These are phyloP conservation scores for Alliaria petiolata DNA, from an alignment of 345 rosid species.

Conservation along the genomic window DNA sequence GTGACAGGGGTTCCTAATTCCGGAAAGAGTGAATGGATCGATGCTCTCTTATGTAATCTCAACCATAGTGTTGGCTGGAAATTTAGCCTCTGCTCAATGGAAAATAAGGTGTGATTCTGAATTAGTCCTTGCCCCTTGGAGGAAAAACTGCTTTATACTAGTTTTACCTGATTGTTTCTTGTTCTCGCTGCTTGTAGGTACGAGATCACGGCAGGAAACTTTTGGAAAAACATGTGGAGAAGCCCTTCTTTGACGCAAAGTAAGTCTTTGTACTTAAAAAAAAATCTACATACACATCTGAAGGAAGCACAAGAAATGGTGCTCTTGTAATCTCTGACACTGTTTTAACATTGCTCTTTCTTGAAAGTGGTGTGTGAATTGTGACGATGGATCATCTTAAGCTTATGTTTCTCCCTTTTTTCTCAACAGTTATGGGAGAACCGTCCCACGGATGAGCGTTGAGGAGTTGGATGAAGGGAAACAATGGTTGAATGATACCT, in stretches of 20 bases:
- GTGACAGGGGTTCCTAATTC: conserved; percentile 97
- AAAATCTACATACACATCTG: not conserved
- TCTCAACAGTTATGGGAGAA: conserved; percentile 56
- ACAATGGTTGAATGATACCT: conserved; percentile 75
- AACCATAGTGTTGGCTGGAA: conserved; percentile 75
- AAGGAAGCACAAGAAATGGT: not conserved
- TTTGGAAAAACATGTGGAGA: conserved; percentile 74
- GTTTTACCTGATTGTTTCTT: conserved; percentile 13
- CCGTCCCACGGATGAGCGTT: conserved; percentile 48
- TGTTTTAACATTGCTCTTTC: not conserved
- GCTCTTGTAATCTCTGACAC: not conserved
- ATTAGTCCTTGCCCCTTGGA: not conserved
- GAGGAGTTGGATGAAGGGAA: conserved; percentile 82
- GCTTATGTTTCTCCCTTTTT: conserved; percentile 17
- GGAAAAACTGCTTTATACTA: not conserved
- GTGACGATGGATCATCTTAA: not conserved
- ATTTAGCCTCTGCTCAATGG: conserved; percentile 97
- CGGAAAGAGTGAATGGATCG: conserved; percentile 99
- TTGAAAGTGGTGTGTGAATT: conserved; percentile 10
- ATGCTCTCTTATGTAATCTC: conserved; percentile 84
- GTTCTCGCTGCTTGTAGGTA: conserved; percentile 45
- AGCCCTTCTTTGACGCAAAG: conserved; percentile 80
- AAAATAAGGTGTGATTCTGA: conserved; percentile 63
- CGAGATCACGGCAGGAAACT: conserved; percentile 94
- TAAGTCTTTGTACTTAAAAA: conserved; percentile 31